These are phyloP conservation scores for Populus davidiana DNA, from an alignment of 345 rosid genomes.

Conservation along the genomic window DNA sequence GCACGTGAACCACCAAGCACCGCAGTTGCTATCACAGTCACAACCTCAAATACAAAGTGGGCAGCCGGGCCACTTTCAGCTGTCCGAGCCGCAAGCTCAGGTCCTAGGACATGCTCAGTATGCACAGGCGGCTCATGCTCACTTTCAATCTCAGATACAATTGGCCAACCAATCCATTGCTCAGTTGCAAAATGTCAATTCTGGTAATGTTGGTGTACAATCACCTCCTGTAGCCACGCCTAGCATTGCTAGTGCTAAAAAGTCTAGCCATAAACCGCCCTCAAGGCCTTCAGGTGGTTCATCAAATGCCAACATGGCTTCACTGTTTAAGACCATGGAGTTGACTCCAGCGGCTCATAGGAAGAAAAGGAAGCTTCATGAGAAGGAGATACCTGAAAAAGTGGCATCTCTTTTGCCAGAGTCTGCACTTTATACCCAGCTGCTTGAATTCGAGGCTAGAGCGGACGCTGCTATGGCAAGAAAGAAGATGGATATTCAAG, in stretches of 20 bases:
- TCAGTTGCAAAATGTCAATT: slow-evolving; percentile 30
- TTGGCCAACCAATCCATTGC: slow-evolving; percentile 19
- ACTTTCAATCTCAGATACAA: slow-evolving; percentile 26
- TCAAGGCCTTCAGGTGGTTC: slow-evolving; percentile 44
- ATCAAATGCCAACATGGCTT: slow-evolving; percentile 25
- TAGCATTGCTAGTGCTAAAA: slow-evolving; percentile 38
- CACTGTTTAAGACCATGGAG: slow-evolving; percentile 54
- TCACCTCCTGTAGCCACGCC: slow-evolving; percentile 40
- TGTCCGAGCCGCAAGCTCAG: slow-evolving; percentile 49
- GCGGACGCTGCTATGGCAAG: slow-evolving; percentile 47
- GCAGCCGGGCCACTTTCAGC: slow-evolving; percentile 50
- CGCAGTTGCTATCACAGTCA: slow-evolving; percentile 33
- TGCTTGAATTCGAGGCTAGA: slow-evolving; percentile 56
- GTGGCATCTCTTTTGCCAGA: slow-evolving; percentile 50
- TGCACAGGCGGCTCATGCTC: slow-evolving; percentile 32
- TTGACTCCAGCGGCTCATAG: slow-evolving; percentile 44
- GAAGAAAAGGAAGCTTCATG: slow-evolving; percentile 47
- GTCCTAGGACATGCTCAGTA: slow-evolving; percentile 35
- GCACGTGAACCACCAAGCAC: slow-evolving; percentile 26
- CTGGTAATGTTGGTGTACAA: slow-evolving; percentile 26
- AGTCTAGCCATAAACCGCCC: slow-evolving; percentile 46
- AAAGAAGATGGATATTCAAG: slow-evolving; percentile 48
- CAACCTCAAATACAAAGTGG: slow-evolving; percentile 38
- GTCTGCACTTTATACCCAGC: slow-evolving; percentile 45
- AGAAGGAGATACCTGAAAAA: slow-evolving; percentile 49